Evolutionary conservation across 345 rosid species (phyloP).

Genomic region (Raphanus sativus): DNA sequence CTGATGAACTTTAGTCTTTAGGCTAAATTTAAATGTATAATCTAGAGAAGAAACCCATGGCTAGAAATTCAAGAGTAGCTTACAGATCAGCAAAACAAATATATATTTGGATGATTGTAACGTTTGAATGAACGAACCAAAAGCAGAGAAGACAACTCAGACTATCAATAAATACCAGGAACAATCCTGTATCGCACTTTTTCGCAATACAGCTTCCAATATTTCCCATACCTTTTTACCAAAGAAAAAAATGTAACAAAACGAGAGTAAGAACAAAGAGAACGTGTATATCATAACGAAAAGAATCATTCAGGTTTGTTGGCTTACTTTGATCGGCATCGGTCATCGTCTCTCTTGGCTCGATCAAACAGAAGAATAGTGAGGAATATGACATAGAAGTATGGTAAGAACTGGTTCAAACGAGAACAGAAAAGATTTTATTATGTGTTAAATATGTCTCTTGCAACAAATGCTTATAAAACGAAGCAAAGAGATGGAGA

Average conservation of each 20-base stretch:
- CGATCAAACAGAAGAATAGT: slow-evolving; percentile 93
- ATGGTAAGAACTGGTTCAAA: slow-evolving; percentile 74
- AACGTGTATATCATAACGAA: not conserved
- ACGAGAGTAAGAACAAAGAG: not conserved
- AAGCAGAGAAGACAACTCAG: not conserved
- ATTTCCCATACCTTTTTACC: slow-evolving; percentile 73
- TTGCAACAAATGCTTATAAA: not conserved
- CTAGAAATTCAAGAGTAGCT: too few species aligned
- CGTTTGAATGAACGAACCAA: not conserved
- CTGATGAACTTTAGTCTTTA: too few species aligned
- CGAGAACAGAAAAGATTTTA: not conserved
- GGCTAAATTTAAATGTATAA: too few species aligned
- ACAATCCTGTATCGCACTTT: slow-evolving; percentile 70
- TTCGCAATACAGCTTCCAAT: slow-evolving; percentile 73
- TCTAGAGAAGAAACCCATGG: too few species aligned
- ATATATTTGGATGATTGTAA: too few species aligned
- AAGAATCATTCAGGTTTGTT: slow-evolving; percentile 13
- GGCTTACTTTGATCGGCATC: slow-evolving; percentile 91
- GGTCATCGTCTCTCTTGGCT: slow-evolving; percentile 91
- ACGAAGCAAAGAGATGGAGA: not conserved
- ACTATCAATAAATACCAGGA: slow-evolving; percentile 76
- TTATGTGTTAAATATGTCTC: not conserved
- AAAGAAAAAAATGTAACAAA: not conserved
- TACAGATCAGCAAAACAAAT: too few species aligned
- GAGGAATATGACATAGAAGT: slow-evolving; percentile 83